These are phyloP conservation scores for Coleophoma crateriformis DNA, from an alignment of 2,329 filamentous ascomycete species.

Conservation along the genomic window DNA sequence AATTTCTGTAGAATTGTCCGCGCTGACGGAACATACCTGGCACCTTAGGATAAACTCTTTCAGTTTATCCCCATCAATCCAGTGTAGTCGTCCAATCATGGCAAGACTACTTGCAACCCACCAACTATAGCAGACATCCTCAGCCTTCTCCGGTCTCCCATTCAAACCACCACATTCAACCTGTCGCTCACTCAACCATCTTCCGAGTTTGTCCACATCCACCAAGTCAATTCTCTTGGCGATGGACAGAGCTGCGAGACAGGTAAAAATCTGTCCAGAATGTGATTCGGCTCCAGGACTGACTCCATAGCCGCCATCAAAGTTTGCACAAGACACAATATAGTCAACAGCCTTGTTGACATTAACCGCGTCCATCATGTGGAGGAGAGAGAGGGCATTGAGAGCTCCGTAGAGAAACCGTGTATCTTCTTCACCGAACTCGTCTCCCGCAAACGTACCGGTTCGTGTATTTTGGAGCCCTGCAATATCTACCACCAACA, in stretches of 20 bases:
- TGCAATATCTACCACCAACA: slow-evolving; percentile 58
- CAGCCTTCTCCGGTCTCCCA: slow-evolving; percentile 88
- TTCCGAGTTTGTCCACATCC: slow-evolving; percentile 73
- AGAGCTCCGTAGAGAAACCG: slow-evolving; percentile 89
- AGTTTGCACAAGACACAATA: slow-evolving; percentile 79
- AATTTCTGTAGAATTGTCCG: too few relatives aligned
- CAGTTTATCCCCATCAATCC: slow-evolving; percentile 84
- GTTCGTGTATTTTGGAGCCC: slow-evolving; percentile 72
- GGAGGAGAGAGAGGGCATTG: slow-evolving; percentile 81
- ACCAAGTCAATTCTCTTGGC: slow-evolving; percentile 76
- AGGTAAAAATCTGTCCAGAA: slow-evolving; percentile 93
- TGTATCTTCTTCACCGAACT: slow-evolving; percentile 96
- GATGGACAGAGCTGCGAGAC: slow-evolving; percentile 80
- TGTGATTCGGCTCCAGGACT: slow-evolving; percentile 90
- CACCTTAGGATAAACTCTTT: slow-evolving; percentile 78
- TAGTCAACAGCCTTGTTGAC: slow-evolving; percentile 75
- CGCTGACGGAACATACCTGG: slow-evolving; percentile 44
- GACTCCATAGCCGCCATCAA: slow-evolving; percentile 90
- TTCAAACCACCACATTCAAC: slow-evolving; percentile 84
- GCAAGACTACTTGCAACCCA: slow-evolving; percentile 92
- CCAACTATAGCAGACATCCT: slow-evolving; percentile 99
- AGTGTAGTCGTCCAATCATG: slow-evolving; percentile 83
- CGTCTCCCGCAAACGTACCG: slow-evolving; percentile 87
- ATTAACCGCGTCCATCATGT: slow-evolving; percentile 67
- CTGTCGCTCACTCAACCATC: slow-evolving; percentile 92